Evolutionary conservation across 1,139 yeast species (phyloP).

Genomic region (Arxiozyma heterogenica): DNA sequence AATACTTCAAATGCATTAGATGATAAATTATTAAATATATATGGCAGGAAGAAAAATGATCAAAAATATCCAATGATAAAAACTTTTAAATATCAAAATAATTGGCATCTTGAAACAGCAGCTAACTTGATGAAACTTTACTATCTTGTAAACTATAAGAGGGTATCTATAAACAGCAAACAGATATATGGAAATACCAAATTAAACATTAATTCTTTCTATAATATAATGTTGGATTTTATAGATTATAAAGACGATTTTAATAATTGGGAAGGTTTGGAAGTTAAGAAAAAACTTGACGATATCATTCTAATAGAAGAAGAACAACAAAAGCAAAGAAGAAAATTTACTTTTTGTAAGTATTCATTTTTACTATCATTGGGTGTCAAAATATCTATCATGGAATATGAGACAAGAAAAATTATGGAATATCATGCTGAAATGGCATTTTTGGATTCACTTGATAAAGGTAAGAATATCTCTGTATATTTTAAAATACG

Average conservation of each 20-base stretch:
- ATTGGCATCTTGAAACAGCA: slow-evolving; percentile 73
- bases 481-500: slow-evolving; percentile 61
- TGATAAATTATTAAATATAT: neutral
- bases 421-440: slow-evolving; percentile 86
- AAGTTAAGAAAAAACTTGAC: neutral
- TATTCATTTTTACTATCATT: slow-evolving; percentile 75
- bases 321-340: neutral
- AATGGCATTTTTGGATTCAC: slow-evolving; percentile 72
- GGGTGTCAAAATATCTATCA: slow-evolving; percentile 69
- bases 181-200: slow-evolving; percentile 29
- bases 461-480: slow-evolving; percentile 51
- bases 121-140: slow-evolving; percentile 49
- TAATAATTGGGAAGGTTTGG: slow-evolving; percentile 59
- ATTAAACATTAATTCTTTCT: slow-evolving; percentile 47
- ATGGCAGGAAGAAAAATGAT: slow-evolving; percentile 3
- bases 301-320: neutral
- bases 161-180: slow-evolving; percentile 12
- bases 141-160: slow-evolving; percentile 41
- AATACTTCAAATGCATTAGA: neutral
- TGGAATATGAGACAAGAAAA: slow-evolving; percentile 74
- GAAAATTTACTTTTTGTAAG: slow-evolving; percentile 57
- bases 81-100: slow-evolving; percentile 58
- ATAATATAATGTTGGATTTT: slow-evolving; percentile 74
- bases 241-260: slow-evolving; percentile 71
- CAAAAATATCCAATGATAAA: slow-evolving; percentile 31